Base-by-base conservation (phyloP, 805 yeast species). In the Dipodascus albidus region DNA sequence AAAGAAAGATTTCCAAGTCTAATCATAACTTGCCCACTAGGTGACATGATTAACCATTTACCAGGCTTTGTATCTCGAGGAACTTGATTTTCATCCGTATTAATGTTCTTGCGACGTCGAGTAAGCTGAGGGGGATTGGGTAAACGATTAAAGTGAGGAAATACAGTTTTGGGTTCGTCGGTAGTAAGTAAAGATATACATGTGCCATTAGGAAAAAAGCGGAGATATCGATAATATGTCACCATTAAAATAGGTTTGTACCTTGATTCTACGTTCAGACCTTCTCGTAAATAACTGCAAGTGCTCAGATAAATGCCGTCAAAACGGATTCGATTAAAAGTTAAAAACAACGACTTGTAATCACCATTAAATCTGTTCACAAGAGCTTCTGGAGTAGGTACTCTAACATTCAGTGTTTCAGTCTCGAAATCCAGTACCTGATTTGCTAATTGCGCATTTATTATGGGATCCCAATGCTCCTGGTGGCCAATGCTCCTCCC, bases 241-340 rank as follows among this genome's bases (percentile, higher is more conserved):
- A 91, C 85, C 64, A 88, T 80, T 59, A 87, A 80, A 20, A 86
- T 79, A 1, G 96, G 96, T 56, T 80, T 80, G 48, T 75, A 67
- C 84, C 93, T 81, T 3, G 85, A 75, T 6, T 80, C 76, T 11
- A 6, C 20, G 51, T 82, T 75, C 1, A 86, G 83, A 38, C 97
- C 97, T 62, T 86, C 88, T 53, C 95, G 77, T 59, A 85, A 78
- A 67, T 89, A 90, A 56, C 85, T 85, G 51, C 90, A 86, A 19
- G 83, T 85, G 60, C 95, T 82, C 21, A 91, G 85, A 61, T 91
- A 91, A 19, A 88, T 75, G 1, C 99, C 99, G 52, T 80, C 74
- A 65, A 79, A 87, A 62, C 91, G 84, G 33, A 90, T 61, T 60
- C 83, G 84, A 0, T 97, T 96, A 42, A 96, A 70, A 38, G 77